Evolutionary conservation across 495 filamentous ascomycete genomes (phyloP).

Genomic region (Choiromyces venosus): DNA sequence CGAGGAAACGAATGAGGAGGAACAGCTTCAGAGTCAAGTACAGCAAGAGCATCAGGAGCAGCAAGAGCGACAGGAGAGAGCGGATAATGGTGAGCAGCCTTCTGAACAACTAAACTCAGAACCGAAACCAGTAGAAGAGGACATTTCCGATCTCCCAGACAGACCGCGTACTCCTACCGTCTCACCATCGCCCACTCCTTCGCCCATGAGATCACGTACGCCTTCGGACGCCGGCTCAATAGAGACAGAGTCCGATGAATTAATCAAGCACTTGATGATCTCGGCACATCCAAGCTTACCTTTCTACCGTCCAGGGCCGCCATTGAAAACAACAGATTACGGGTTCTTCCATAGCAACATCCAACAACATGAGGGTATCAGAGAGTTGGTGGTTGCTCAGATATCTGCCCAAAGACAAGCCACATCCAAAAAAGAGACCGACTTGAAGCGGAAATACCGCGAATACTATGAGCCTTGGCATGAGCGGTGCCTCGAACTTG

Average conservation of each 20-base stretch:
- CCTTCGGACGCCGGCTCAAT: slow-evolving; percentile 28
- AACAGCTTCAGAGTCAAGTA: slow-evolving; percentile 21
- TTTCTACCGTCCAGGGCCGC: slow-evolving; percentile 33
- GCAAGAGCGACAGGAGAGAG: slow-evolving; percentile 25
- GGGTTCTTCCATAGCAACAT: slow-evolving; percentile 34
- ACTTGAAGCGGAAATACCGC: slow-evolving; percentile 36
- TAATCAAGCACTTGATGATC: slow-evolving; percentile 8
- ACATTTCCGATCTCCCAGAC: slow-evolving; percentile 17
- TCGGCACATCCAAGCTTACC: slow-evolving; percentile 25
- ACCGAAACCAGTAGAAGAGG: slow-evolving; percentile 9
- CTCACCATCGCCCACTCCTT: slow-evolving; percentile 31
- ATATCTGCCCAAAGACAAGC: slow-evolving; percentile 36
- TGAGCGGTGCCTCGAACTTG: slow-evolving; percentile 34
- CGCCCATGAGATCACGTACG: slow-evolving; percentile 29
- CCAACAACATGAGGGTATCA: slow-evolving; percentile 32
- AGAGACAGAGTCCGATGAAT: slow-evolving; percentile 33
- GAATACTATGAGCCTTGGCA: slow-evolving; percentile 36
- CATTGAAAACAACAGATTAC: slow-evolving; percentile 33
- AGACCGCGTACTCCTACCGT: slow-evolving; percentile 18
- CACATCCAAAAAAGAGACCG: slow-evolving; percentile 29
- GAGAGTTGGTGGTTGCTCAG: slow-evolving; percentile 34
- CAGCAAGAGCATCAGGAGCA: slow-evolving; percentile 28
- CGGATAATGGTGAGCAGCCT: slow-evolving; percentile 1
- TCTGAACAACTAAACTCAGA: slow-evolving; percentile 1
- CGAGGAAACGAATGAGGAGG: slow-evolving; percentile 22